Base-by-base conservation (phyloP, 2,329 filamentous ascomycete genomes). In the Myriosclerotinia duriaeana region DNA sequence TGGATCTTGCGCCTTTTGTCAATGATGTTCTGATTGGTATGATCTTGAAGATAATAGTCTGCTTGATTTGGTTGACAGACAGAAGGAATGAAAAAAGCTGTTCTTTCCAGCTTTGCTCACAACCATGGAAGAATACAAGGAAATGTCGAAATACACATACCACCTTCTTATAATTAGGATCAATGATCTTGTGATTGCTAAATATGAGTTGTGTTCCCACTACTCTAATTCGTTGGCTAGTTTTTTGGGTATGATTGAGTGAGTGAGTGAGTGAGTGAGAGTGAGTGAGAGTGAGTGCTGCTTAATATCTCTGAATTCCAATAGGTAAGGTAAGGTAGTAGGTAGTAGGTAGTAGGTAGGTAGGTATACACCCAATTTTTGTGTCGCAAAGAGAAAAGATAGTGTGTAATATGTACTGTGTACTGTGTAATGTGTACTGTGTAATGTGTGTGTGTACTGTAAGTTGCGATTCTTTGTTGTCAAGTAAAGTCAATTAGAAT, bases 1-100 rank as follows among this genome's bases (percentile, higher is more conserved):
- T 46, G 40, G 55, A 6, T 59, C 38, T 44, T 48, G 34, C 48
- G 55, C 44, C n/a, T 48, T 17, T 59, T 59, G 26, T n/a, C 20
- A 48, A 34, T 36, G 20, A 34, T 14, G 17, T 36, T 42, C 53
- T 55, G 53, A n/a, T 40, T 34, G 36, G 53, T 22, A 14, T 40
- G 17, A 54, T 54, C 26, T 26, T 26, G 26, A 26, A 26, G 26
- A 26, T 26, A 26, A 26, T 26, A 3, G 26, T 26, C 26, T 26
- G 53, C 7, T 15, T 38, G 36, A 26, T 40, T 40, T 46, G 44
- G 17, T 8, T 46, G 44, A 60, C 14, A 15, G 42, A 22, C n/a
- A 36, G 56, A 48, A 22, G 56, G 26, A 59, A 22, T 5, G 8
- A 40, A 34, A 46, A 14, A 46, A 30, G 6, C 26, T 26, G 26